Conservation (phyloP, 345 rosid genomes). For the Brassica juncea region DNA sequence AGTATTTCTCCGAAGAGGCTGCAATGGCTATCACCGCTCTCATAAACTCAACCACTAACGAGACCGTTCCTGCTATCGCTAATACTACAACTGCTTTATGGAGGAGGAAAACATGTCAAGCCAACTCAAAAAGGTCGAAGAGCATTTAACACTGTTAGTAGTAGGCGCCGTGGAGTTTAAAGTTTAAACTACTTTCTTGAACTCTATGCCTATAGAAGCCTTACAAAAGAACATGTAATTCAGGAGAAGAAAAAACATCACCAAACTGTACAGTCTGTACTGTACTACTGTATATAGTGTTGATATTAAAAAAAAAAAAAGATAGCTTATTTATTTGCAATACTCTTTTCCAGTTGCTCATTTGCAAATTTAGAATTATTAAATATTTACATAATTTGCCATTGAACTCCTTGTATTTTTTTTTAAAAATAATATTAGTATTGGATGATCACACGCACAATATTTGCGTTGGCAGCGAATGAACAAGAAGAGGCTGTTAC, state of each 20-base stretch:
- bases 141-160: neutral
- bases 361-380: neutral
- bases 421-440: neutral
- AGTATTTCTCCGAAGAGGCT: neutral
- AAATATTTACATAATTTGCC: neutral
- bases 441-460: slow-evolving; percentile 18
- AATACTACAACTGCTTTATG: neutral
- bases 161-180: neutral
- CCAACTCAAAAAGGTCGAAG: neutral
- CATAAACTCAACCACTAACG: neutral
- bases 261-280: neutral
- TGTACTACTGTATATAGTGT: no score
- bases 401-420: neutral
- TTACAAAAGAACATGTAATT: neutral
- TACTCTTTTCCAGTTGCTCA: neutral
- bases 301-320: no score
- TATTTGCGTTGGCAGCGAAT: slow-evolving; percentile 19
- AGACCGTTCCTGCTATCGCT: neutral
- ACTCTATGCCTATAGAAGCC: neutral
- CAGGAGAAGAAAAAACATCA: neutral
- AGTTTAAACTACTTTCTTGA: neutral
- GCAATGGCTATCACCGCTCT: neutral
- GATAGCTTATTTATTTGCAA: no score
- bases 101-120: neutral
- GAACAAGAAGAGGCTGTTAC: slow-evolving; percentile 14